Evolutionary conservation across 257 asterid genomes (phyloP), one percentile per base, ranked within the genome.

Genomic region (Knoxia roxburghii): DNA sequence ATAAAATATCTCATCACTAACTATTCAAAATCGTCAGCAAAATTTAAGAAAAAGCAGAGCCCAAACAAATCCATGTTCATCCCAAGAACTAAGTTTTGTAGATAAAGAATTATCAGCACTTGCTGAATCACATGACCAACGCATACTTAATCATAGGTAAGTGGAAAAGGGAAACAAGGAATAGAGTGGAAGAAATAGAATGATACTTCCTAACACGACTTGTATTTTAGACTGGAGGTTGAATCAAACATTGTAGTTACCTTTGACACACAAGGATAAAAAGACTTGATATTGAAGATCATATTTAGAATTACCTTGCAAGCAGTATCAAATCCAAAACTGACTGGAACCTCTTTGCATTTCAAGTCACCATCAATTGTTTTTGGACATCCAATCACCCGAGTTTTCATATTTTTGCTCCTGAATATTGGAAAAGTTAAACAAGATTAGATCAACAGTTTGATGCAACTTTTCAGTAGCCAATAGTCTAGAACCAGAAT

Each of bases 271-370:
- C 29, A 68, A 37, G 2, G 4, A 23, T 13, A 13, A 20, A 53
- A 46, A 48, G 56, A n/a, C 24, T 8, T 27, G 64, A 50, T 27
- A 0, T 51, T n/a, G 53, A 29, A 41, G 49, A 46, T 40, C 32
- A 24, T 64, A 51, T 12, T 12, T 40, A 52, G 35, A 30, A 61
- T 73, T 69, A 95, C 98, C 99, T 95, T 95, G 98, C 99, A 95
- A 63, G 99, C 99, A 33, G 99, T 95, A 68, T 95, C 99, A 74
- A 95, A 95, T 27, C 99, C 99, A 75, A 95, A 95, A 81, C 99
- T 95, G 60, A 79, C 61, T 69, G 98, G 99, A 60, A 95, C 99
- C 82, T 95, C 99, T 76, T 84, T 89, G 80, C 87, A 80, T 79
- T 95, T 95, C 69, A 91, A 86, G 80, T 95, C 99, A 73, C 98